These are phyloP conservation scores for Suillus subaureus DNA, from an alignment of 768 basidiomycete species.

Conservation along the genomic window DNA sequence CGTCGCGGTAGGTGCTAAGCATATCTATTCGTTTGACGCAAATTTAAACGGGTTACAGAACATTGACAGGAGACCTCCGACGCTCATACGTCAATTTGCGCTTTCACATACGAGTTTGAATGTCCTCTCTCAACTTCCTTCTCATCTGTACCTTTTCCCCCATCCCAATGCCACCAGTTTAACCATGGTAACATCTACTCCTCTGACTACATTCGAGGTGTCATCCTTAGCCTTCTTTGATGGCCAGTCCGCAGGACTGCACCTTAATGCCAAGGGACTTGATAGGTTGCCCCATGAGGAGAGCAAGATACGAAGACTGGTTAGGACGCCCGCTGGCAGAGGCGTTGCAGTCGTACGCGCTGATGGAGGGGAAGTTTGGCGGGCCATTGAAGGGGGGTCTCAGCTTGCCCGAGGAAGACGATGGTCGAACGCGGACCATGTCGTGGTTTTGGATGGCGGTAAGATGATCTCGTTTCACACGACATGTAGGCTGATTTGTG, in stretches of 20 bases:
- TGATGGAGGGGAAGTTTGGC: conserved; percentile 68
- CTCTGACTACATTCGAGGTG: conserved; percentile 63
- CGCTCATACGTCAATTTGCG: conserved; percentile 73
- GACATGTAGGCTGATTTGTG: conserved; percentile 14
- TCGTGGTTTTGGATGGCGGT: conserved; percentile 75
- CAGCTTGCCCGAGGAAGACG: conserved; percentile 49
- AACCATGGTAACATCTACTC: conserved; percentile 67
- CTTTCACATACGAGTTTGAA: conserved; percentile 64
- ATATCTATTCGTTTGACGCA: conserved; percentile 9
- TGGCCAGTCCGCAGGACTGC: conserved; percentile 54
- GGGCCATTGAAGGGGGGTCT: conserved; percentile 47
- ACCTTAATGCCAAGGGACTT: conserved; percentile 41
- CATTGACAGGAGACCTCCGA: conserved; percentile 87
- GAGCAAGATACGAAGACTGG: conserved; percentile 57
- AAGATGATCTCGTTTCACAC: conserved; percentile 19
- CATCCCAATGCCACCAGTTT: conserved; percentile 44
- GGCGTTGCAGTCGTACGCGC: conserved; percentile 69
- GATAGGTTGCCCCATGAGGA: conserved; percentile 49
- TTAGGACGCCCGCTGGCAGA: conserved; percentile 78
- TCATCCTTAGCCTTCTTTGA: conserved; percentile 65
- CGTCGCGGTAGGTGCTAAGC: conserved; percentile 58
- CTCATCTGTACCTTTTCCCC: conserved; percentile 56
- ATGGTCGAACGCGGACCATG: conserved; percentile 62
- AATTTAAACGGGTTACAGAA: conserved; percentile 51
- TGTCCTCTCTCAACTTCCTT: conserved; percentile 49